These are phyloP conservation scores for Nakaseomyces sp. DNA, from an alignment of 1,139 yeast genomes.

Conservation along the genomic window DNA sequence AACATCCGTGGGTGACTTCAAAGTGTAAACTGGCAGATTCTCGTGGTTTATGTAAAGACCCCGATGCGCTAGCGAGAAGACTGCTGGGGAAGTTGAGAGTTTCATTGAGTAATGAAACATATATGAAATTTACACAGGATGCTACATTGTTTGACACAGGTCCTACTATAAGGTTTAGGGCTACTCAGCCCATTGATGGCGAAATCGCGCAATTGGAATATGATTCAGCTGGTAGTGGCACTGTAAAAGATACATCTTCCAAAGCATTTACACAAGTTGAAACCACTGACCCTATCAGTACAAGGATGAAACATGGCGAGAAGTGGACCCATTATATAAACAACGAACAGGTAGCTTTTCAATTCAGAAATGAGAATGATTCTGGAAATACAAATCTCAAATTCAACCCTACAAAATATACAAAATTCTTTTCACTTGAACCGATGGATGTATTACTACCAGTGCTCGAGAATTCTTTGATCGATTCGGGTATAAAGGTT, in stretches of 20 bases:
- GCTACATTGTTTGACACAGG: conserved; percentile 7
- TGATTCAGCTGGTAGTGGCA: conserved; percentile 13
- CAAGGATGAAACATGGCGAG: conserved; percentile 15
- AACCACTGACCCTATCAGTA: conserved; percentile 4
- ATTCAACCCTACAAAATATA: conserved; percentile 26
- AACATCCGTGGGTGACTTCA: conserved; percentile 46
- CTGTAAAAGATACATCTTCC: conserved; percentile 11
- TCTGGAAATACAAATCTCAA: conserved; percentile 10
- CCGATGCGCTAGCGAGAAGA: conserved; percentile 37
- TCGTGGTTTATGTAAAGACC: conserved; percentile 43
- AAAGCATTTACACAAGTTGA: conserved; percentile 15
- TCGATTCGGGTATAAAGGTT: conserved; percentile 20
- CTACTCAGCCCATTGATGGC: conserved; percentile 25
- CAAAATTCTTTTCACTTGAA: conserved; percentile 25
- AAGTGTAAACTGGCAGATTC: conserved; percentile 36
- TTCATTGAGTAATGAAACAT: conserved; percentile 39
- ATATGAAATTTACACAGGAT: conserved; percentile 27
- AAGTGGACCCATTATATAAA: conserved; percentile 21
- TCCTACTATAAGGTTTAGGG: conserved; percentile 8
- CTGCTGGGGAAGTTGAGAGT: conserved; percentile 41
- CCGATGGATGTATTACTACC: conserved; percentile 22
- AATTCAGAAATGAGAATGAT: conserved; percentile 16
- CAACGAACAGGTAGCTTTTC: conserved; percentile 26
- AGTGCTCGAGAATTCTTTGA: conserved; percentile 22
- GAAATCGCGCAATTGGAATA: conserved; percentile 24